Conservation (phyloP, 2,329 filamentous ascomycete genomes). For the Monilinia polystroma region DNA sequence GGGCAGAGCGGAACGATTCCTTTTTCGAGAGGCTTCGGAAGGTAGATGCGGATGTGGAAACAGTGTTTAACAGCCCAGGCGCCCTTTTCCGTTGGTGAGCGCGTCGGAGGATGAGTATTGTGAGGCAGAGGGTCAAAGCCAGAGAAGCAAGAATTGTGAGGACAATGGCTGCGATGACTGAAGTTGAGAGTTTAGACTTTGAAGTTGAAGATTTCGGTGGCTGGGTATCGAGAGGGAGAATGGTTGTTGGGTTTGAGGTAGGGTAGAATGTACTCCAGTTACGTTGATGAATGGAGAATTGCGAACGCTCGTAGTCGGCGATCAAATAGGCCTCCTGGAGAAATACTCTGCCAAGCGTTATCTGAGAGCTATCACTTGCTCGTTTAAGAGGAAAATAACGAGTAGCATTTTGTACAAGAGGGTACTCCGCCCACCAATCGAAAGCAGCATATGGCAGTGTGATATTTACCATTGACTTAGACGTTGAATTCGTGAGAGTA, state of each 20-base stretch:
- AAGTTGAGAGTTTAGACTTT: not conserved
- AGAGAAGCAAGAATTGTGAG: conserved; percentile 18
- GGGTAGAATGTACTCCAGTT: conserved; percentile 30
- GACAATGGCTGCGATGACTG: conserved; percentile 10
- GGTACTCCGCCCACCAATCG: conserved; percentile 42
- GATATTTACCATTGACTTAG: conserved; percentile 38
- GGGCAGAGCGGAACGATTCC: not conserved
- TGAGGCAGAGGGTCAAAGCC: conserved; percentile 18
- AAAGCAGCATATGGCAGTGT: conserved; percentile 44
- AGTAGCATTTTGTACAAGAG: conserved; percentile 35
- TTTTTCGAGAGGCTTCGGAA: conserved; percentile 12
- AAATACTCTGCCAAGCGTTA: conserved; percentile 44
- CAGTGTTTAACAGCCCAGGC: not conserved
- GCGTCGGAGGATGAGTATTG: conserved; percentile 8
- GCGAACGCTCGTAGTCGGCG: conserved; percentile 44
- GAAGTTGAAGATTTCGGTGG: not conserved
- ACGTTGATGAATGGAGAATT: conserved; percentile 43
- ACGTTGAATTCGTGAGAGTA: conserved; percentile 39
- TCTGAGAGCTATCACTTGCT: conserved; percentile 40
- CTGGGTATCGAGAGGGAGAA: conserved; percentile 22
- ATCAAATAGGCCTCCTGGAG: conserved; percentile 43
- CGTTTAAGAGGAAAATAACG: conserved; percentile 45
- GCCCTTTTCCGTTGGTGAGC: not conserved
- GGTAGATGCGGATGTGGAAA: conserved; percentile 14
- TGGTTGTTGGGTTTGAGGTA: conserved; percentile 28